Percentiles rank a stretch among this genome's conserved stretches.
phyloP scores from a whole-genome alignment of 495 filamentous ascomycete species.

The Annulohypoxylon nitens region DNA sequence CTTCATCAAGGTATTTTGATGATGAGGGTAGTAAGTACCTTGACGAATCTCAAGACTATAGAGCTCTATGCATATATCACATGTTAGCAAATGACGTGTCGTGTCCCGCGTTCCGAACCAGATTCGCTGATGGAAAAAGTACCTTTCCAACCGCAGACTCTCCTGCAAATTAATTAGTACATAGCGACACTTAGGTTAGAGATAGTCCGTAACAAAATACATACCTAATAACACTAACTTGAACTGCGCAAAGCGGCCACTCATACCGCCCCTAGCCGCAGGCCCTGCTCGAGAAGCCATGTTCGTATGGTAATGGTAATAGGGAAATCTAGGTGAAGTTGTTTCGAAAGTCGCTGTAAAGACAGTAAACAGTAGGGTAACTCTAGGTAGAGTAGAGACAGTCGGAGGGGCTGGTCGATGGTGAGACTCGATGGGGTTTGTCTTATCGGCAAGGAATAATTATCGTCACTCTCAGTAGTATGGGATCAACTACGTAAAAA shows the following conservation, averaged over 20 bases:
- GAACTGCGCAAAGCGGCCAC: slow-evolving; percentile 93
- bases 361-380: slow-evolving; percentile 20
- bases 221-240: slow-evolving; percentile 96
- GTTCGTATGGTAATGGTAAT: slow-evolving; percentile 33
- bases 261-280: slow-evolving; percentile 77
- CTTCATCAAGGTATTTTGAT: background rate
- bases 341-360: slow-evolving; percentile 75
- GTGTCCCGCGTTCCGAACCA: background rate
- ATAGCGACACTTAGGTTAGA: slow-evolving; percentile 45
- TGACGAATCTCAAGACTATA: slow-evolving; percentile 96
- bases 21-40: slow-evolving; percentile 68
- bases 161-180: slow-evolving; percentile 69
- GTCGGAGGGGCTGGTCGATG: slow-evolving; percentile 30
- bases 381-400: slow-evolving; percentile 29
- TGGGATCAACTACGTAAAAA: slow-evolving; percentile 19
- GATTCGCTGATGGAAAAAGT: slow-evolving; percentile 28
- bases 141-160: slow-evolving; percentile 99
- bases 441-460: slow-evolving; percentile 45
- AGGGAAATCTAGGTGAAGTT: slow-evolving; percentile 17
- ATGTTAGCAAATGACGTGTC: slow-evolving; percentile 55
- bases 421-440: slow-evolving; percentile 38
- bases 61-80: slow-evolving; percentile 75
- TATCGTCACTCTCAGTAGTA: slow-evolving; percentile 26
- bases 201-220: slow-evolving; percentile 36
- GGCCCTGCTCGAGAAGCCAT: slow-evolving; percentile 85